Evolutionary conservation across 2,329 filamentous ascomycete genomes (phyloP), one percentile per base, ranked within the genome.

Genomic region (Ploettnerulaceae sp.): DNA sequence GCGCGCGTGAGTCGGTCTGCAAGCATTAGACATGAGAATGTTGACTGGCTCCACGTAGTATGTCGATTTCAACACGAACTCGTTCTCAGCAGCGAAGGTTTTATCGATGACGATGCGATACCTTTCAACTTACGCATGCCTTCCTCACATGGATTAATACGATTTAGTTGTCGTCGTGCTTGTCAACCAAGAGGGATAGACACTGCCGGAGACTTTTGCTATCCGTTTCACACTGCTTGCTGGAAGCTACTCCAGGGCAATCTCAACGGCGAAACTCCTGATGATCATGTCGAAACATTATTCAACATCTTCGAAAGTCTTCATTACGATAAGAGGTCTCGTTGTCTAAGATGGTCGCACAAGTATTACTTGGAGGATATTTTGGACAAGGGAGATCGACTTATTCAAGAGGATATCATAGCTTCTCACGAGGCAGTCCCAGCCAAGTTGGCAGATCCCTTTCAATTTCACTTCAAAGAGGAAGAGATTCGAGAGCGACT

Each of bases 1-100:
- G 45, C 21, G 45, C 22, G 34, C 22, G 45, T 48, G 31, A 48
- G 36, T 48, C 8, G 36, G 5, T 31, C 28, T 31, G 28, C 28
- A 7, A 31, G 28, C 28, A 12, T 9, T 7, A 31, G 28, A 31
- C 15, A 14, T 14, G 28, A n/a, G 28, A 12, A 31, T 31, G 28
- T 14, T 31, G 11, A 31, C 28, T n/a, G n/a, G 6, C 28, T 31
- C n/a, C 28, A 7, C 28, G 28, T 31, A 31, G 28, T 31, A 7
- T 31, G 28, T 31, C n/a, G 11, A 14, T 31, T 31, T 31, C 7
- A 31, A 14, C 6, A 31, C 7, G 5, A 31, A 31, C n/a, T 7
- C 5, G 28, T 31, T 14, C 28, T 31, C 28, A 31, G 28, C 28
- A 14, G 11, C 28, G 7, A 31, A 31, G 28, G 28, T 14, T 31